These are phyloP conservation scores for Coemansia sp. DNA, from an alignment of 192 early-diverging fungal genomes.

Conservation along the genomic window DNA sequence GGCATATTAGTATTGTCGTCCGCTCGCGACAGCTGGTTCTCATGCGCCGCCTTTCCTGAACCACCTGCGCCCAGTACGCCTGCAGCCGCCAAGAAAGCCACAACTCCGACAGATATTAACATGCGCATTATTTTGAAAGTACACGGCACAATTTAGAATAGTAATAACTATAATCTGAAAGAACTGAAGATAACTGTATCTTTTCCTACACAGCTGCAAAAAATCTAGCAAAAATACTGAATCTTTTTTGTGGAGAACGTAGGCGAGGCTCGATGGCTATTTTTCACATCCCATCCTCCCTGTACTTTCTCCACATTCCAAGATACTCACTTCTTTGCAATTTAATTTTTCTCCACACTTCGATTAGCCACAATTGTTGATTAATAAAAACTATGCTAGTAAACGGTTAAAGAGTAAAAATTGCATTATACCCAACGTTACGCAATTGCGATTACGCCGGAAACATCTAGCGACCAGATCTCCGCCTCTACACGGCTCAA, in stretches of 20 bases:
- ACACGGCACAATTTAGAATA: not conserved
- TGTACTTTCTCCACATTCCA: not conserved
- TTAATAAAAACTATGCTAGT: not conserved
- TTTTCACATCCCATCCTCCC: not conserved
- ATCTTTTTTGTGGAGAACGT: not conserved
- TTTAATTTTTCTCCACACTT: not conserved
- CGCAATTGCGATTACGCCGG: conserved; percentile 1
- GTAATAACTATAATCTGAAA: not conserved
- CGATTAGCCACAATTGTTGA: not conserved
- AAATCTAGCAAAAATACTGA: too few species aligned
- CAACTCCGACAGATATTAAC: not conserved
- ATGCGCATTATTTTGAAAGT: not conserved
- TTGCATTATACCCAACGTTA: conserved; percentile 1
- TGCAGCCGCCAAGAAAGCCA: not conserved
- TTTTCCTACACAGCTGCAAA: not conserved
- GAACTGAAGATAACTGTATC: not conserved
- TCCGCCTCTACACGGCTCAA: conserved; percentile 28
- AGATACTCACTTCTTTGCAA: not conserved
- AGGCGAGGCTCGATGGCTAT: not conserved
- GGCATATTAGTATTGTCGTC: conserved; percentile 25
- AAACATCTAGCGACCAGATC: conserved; percentile 14
- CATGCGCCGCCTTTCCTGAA: not conserved
- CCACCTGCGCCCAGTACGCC: not conserved
- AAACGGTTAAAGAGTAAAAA: not conserved
- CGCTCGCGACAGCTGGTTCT: conserved; percentile 8